These are phyloP conservation scores for Tricholoma sp. DNA, from an alignment of 768 basidiomycete genomes.

Conservation along the genomic window DNA sequence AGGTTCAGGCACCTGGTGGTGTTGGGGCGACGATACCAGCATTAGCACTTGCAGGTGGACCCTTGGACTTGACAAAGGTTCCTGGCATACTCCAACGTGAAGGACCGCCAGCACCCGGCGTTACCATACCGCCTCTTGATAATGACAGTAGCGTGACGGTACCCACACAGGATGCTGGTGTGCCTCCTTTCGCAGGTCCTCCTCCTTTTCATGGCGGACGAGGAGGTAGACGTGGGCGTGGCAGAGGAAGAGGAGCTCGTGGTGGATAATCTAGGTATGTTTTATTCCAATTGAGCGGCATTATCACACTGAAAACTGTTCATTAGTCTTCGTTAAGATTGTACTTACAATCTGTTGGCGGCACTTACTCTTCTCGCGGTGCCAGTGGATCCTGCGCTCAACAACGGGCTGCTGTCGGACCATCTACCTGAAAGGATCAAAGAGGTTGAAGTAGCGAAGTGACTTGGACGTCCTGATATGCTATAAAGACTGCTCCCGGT, in stretches of 20 bases:
- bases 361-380: not conserved
- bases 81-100: conserved; percentile 30
- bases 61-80: conserved; percentile 14
- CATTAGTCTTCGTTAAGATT: not conserved
- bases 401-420: not conserved
- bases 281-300: not conserved
- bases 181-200: not conserved
- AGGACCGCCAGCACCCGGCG: conserved; percentile 8
- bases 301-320: not conserved
- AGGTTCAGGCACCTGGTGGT: not conserved
- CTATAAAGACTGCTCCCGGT: not conserved
- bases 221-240: conserved; percentile 12
- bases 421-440: not conserved
- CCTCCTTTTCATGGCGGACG: conserved; percentile 4
- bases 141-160: not conserved
- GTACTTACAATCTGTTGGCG: not conserved
- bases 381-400: not conserved
- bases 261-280: not conserved
- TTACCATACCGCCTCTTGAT: not conserved
- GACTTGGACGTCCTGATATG: not conserved
- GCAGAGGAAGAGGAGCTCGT: conserved; percentile 13
- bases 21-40: not conserved
- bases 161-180: not conserved
- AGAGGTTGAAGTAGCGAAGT: not conserved
- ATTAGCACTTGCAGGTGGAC: not conserved